Base-by-base conservation (phyloP, 2,329 filamentous ascomycete species). In the Pyricularia pennisetigena region DNA sequence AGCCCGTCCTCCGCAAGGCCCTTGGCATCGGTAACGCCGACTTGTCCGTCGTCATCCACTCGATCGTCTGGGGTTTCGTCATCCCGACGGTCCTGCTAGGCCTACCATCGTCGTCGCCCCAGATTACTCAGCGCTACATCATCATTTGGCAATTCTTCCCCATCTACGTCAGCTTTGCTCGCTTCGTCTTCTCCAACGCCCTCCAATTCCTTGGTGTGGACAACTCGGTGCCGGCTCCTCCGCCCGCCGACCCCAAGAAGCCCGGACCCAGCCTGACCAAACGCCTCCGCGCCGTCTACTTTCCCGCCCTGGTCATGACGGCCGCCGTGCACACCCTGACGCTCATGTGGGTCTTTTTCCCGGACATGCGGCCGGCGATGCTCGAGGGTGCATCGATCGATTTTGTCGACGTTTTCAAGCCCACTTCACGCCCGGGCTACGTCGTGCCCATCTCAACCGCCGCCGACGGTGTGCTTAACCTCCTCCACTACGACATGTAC, bases 11-110 rank as follows among this genome's bases (percentile, higher is more conserved):
- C 23, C 28, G n/a, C 14, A 30, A 57, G n/a, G 57, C 28, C 30
- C 66, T 67, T n/a, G 66, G 28, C 57, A 24, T 67, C 24, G 57
- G 35, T 23, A 59, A 67, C 30, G 66, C 57, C 29, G 66, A 67
- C n/a, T 26, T 67, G 16, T 26, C 66, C n/a, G 66, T 67, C 6
- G 14, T 67, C 28, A 30, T 32, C 20, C 66, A 67, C 57, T 30
- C 66, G 10, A 57, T 67, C 29, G 35, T 63, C 23, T 32, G 26
- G 66, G 66, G 66, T 12, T 67, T 62, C 66, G 35, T 67, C 10
- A 29, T 67, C n/a, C 66, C 66, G 9, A 41, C 54, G n/a, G 20
- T 63, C n/a, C 30, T 67, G 66, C 23, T 35, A 7, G 28, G 16
- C 29, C 57, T 67, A 16, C 66, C 66, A 7, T 26, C 26, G 26